Evolutionary conservation across 2,329 filamentous ascomycete species (phyloP), one percentile per base, ranked within the genome.

Genomic region (Fusarium lateritium): DNA sequence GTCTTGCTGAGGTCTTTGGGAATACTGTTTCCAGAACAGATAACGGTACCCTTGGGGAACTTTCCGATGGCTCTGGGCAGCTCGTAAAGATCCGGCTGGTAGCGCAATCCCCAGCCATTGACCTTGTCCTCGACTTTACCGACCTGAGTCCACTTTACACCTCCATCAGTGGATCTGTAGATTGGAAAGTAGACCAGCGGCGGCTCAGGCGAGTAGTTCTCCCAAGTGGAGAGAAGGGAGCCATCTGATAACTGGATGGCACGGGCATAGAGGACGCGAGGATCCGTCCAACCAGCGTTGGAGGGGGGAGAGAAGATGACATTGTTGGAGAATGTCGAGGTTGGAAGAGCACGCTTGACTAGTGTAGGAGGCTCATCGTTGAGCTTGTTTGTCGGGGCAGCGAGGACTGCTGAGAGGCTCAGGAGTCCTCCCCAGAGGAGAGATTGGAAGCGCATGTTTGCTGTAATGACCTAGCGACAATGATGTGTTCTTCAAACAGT

Each of bases 1-100:
- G 91, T 92, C 65, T 83, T 81, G 50, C 85, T 88, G 31, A 92
- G 82, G 74, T 92, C 79, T 5, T 80, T 82, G 2, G 86, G 86
- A 53, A 89, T 89, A 39, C 86, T 87, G 65, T 85, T 90, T 3
- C 88, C 89, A 0, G 89, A 83, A 15, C 86, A 78, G 11, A 93
- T 82, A 24, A 94, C 80, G 0, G 90, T 92, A 2, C 90, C 91
- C 9, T 84, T 84, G 2, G 83, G 79, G 75, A 85, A 92, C 3
- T 83, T 81, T 13, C 85, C 91, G 54, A 92, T 81, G 4, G 79
- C 76, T 47, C 85, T 79, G 0, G 88, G 85, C 7, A 93, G 83
- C 67, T 88, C 84, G 73, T 91, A 92, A 13, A 93, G 81, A 76
- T 88, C 87, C 0, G 91, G 91, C 75, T 93, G 91, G 73, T 92